phyloP scores from a whole-genome alignment of 2,329 filamentous ascomycete species.

The Beauveria sp. region DNA sequence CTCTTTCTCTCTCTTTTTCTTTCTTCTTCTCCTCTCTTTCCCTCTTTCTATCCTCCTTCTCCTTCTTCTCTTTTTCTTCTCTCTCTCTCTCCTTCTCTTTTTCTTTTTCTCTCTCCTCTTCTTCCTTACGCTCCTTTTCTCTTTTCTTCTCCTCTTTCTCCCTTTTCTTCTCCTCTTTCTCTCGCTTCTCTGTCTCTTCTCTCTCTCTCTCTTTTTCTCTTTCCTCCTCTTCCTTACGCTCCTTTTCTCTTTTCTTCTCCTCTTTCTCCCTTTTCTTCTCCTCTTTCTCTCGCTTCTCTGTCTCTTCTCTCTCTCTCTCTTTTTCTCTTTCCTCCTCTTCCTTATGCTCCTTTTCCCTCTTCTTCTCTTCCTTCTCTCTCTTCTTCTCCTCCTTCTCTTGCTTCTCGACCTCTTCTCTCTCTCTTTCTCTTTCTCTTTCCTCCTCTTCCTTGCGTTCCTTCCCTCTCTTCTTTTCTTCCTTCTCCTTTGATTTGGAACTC shows the following conservation, averaged over 20 bases:
- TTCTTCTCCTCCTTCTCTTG: conserved; percentile 29
- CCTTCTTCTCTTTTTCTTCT: conserved; percentile 10
- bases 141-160: conserved; percentile 15
- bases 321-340: conserved; percentile 20
- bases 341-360: conserved; percentile 16
- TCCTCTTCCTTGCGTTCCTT: conserved; percentile 20
- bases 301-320: conserved; percentile 16
- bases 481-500: conserved; percentile 30
- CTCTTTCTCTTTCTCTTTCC: conserved; percentile 16
- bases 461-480: conserved; percentile 24
- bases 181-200: conserved; percentile 16
- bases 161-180: conserved; percentile 14
- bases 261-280: conserved; percentile 19
- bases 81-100: conserved; percentile 11
- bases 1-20: conserved; percentile 18
- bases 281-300: conserved; percentile 26
- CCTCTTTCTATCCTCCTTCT: conserved; percentile 14
- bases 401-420: conserved; percentile 16
- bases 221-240: conserved; percentile 20
- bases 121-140: conserved; percentile 17
- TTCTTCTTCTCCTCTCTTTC: conserved; percentile 13
- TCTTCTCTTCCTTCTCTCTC: conserved; percentile 29
- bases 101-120: conserved; percentile 14
- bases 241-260: conserved; percentile 16
- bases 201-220: conserved; percentile 15